Base-by-base conservation (phyloP, 2,329 filamentous ascomycete genomes). In the Aspergillus neoniger region DNA sequence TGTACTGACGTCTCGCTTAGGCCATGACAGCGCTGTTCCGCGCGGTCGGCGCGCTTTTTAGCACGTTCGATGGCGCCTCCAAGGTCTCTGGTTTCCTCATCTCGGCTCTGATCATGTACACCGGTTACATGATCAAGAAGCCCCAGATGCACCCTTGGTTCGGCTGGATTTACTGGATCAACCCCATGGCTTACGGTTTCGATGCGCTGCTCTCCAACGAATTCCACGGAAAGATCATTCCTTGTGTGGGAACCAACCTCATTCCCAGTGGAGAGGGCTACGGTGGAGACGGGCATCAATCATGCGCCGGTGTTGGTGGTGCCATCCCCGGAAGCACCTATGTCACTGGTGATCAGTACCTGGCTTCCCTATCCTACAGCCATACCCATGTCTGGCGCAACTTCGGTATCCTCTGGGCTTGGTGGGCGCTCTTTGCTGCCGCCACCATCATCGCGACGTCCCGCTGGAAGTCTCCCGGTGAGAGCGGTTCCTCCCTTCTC, bases 371-470 rank as follows among this genome's bases (percentile, higher is more conserved):
- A 0, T 83, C 83, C 0, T 88, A 86, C 71, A 77, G 75, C 21
- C 75, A 83, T 54, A 67, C 67, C 0, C 80, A 86, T 43, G 61
- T 87, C 1, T 87, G 85, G 85, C 76, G 85, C 8, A 87, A 88
- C 68, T 82, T 87, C 59, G 85, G 85, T 9, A 86, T 87, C 55
- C 67, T 88, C 44, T 87, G 85, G 81, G 86, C 81, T 0, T 89
- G 81, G 81, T 89, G 86, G 85, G 80, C 73, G 7, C 71, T 89
- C 0, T 89, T 83, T 60, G 83, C 86, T 15, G 80, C 59, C 3
- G 68, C 88, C 4, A 90, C 87, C 0, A 81, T 90, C 50, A 70
- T 82, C 55, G 79, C 80, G 25, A 90, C 88, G 0, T 76, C 76
- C 0, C 76, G 77, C 15, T 90, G 88, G 88, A 80, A 82, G 25